Conservation (phyloP, 169 alveolate genomes). For the Babesia divergens region DNA sequence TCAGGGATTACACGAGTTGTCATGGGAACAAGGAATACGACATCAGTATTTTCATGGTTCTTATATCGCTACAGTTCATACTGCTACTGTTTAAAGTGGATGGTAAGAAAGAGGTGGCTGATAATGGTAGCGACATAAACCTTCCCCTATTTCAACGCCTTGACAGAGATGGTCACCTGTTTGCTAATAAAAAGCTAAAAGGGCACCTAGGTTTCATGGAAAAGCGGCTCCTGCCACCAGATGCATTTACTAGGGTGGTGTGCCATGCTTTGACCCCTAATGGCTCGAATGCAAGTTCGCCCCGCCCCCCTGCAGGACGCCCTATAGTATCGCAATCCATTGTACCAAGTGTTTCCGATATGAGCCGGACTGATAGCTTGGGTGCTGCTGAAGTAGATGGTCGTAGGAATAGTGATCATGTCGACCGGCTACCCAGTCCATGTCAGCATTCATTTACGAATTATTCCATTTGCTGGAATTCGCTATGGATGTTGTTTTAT, state of each 20-base stretch:
- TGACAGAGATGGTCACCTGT: neutral
- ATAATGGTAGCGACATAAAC: neutral
- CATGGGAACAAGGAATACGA: slow-evolving; percentile 32
- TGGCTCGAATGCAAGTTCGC: too few species aligned
- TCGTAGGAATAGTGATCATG: neutral
- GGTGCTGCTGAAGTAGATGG: neutral
- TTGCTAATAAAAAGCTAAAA: neutral
- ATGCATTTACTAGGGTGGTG: too few species aligned
- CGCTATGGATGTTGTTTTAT: slow-evolving; percentile 59
- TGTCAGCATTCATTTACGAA: neutral
- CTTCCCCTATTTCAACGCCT: neutral
- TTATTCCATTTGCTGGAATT: slow-evolving; percentile 48
- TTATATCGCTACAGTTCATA: slow-evolving; percentile 36
- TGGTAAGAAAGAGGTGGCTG: neutral
- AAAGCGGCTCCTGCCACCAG: neutral
- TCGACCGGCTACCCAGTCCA: neutral
- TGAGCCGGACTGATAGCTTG: neutral
- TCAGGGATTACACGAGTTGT: slow-evolving; percentile 50
- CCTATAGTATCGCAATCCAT: too few species aligned
- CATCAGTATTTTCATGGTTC: slow-evolving; percentile 31
- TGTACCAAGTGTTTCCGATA: too few species aligned
- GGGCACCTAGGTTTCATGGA: neutral
- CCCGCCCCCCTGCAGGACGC: too few species aligned
- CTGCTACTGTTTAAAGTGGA: slow-evolving; percentile 18
- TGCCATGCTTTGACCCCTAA: too few species aligned